Conservation (phyloP, 1,284 basidiomycete species). For the Boletus semigastroideus region DNA sequence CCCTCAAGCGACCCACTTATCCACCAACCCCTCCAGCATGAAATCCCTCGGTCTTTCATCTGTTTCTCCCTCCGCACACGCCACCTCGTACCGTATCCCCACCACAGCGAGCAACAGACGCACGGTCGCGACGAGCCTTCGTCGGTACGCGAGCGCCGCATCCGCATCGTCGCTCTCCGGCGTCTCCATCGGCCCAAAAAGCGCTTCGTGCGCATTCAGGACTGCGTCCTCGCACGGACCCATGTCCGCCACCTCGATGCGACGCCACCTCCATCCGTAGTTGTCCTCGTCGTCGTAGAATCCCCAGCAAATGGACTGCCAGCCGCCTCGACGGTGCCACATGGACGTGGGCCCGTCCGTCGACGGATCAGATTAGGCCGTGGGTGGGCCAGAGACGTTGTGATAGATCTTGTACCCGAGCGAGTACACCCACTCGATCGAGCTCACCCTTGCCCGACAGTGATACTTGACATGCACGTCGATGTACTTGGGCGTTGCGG, state of each 20-base stretch:
- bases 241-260: conserved; percentile 3
- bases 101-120: conserved; percentile 13
- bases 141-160: conserved; percentile 1
- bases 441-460: background rate
- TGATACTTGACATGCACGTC: conserved; percentile 19
- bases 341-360: background rate
- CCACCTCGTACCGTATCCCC: conserved; percentile 11
- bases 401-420: conserved; percentile 13
- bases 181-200: conserved; percentile 13
- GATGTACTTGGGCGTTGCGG: conserved; percentile 9
- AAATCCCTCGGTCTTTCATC: background rate
- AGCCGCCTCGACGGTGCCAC: conserved; percentile 10
- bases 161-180: background rate
- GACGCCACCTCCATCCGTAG: background rate
- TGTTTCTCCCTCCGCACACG: conserved; percentile 2
- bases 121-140: conserved; percentile 4
- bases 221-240: conserved; percentile 4
- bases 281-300: conserved; percentile 7
- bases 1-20: conserved; percentile 15
- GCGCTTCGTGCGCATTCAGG: background rate
- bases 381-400: background rate
- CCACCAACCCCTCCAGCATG: conserved; percentile 12
- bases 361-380: background rate
- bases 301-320: conserved; percentile 21
- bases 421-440: conserved; percentile 15